Base-by-base conservation (phyloP, 2,329 filamentous ascomycete genomes). In the Verticillium klebahnii region DNA sequence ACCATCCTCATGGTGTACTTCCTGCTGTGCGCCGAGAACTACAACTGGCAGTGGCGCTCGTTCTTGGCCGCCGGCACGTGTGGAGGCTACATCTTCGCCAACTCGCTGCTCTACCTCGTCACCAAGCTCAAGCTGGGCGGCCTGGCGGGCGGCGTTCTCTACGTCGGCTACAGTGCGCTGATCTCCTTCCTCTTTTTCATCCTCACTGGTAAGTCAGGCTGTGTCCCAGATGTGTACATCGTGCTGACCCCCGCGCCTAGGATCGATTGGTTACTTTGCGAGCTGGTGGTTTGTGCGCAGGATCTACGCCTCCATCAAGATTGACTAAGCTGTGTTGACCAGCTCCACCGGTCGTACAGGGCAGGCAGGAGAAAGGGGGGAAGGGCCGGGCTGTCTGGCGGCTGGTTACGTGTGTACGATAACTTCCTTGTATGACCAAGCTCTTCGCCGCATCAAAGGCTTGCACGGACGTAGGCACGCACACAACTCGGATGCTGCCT, bases 291-390 rank as follows among this genome's bases (percentile, higher is more conserved):
- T 99, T 73, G 90, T 96, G 60, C 87, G 91, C 68, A 94, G 91
- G 75, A 99, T 99, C 64, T 99, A 99, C 75, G 82, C 87, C 29
- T 97, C 93, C n/a, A 96, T 99, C 80, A 99, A 99, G 82, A 93
- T 99, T 67, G 95, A 99, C 74, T 99, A 79, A 75, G 63, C 3
- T 36, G 34, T 5, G 34, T 36, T 36, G 34, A 14, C 4, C 9
- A 9, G 5, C n/a, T 23, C 5, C 17, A 50, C 23, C 8, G 19
- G 5, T 36, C 34, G 34, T n/a, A 25, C n/a, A n/a, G 19, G 45
- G 19, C 45, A 50, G 40, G 11, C 15, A 19, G 1, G 45, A n/a
- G 19, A 8, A 3, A 25, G 23, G 23, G 11, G 7, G 2, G 19
- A 12, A 25, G 40, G 40, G 12, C 3, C 19, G 23, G 45, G 29